A percentile compares a stretch with the other conserved stretches of the same genome.
These are phyloP conservation scores for Pugionium cornutum DNA, from an alignment of 345 rosid genomes.

Conservation along the genomic window DNA sequence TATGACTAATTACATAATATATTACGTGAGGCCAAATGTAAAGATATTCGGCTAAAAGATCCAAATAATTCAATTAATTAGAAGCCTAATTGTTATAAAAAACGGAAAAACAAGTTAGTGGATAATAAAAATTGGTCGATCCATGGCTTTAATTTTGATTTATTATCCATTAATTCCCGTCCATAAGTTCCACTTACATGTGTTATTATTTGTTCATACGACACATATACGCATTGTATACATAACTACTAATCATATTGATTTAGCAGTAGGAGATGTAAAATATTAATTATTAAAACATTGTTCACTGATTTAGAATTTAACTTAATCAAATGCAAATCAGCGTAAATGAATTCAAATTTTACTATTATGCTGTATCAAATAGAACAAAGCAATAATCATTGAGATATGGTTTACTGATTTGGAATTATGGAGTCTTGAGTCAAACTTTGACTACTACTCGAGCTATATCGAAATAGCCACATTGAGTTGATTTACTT, in stretches of 20 bases:
- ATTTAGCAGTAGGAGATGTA: no score
- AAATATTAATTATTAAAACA: no score
- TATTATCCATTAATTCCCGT: constrained; percentile 19
- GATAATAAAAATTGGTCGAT: constrained; percentile 34
- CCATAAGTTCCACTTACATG: constrained; percentile 29
- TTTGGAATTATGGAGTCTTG: not conserved
- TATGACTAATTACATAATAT: constrained; percentile 5
- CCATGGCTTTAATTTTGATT: constrained; percentile 22
- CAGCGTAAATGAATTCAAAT: no score
- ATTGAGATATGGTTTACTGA: not conserved
- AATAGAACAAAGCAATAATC: no score
- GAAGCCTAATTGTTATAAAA: constrained; percentile 4
- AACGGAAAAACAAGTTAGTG: constrained; percentile 23
- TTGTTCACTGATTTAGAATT: no score
- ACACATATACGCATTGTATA: not conserved
- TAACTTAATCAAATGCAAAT: no score
- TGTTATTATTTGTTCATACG: constrained; percentile 21
- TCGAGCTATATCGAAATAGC: constrained; percentile 8
- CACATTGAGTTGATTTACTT: constrained; percentile 13
- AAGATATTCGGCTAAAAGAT: constrained; percentile 35
- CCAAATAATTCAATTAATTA: constrained; percentile 18
- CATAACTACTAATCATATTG: no score
- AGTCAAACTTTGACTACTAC: constrained; percentile 31
- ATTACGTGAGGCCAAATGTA: constrained; percentile 18
- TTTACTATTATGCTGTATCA: no score